Evolutionary conservation across 2,329 filamentous ascomycete genomes (phyloP), one percentile per base, ranked within the genome.

Genomic region (Orbilia brochopaga): DNA sequence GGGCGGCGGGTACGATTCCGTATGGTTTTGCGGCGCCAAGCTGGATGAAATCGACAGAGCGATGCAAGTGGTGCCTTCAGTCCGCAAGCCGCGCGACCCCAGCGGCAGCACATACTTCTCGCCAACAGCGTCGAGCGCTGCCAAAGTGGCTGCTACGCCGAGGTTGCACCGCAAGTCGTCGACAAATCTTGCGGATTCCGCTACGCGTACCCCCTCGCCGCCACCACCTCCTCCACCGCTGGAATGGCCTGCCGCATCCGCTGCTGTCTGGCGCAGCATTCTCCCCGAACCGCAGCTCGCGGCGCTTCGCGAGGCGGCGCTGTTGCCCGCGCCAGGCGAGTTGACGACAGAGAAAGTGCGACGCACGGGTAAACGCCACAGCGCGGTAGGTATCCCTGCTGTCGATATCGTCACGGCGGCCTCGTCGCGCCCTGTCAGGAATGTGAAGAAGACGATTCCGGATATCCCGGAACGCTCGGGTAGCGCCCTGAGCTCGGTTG

Each of bases 51-150:
- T 1, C 92, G 59, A 63, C 15, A 70, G 55, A 24, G 66, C 59
- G 1, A 70, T 70, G 66, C 54, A 60, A 10, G 30, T 51, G 8
- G 35, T 55, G 30, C 66, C 66, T 6, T 48, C 53, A 0, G 19
- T 58, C n/a, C 60, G 59, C 2, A 64, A 64, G 17, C 48, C 46
- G 27, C 54, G 66, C 11, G 59, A 70, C 10, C 37, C 51, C 10
- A 70, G 66, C 46, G 42, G 35, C 23, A 62, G 66, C 30, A 62
- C 90, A 1, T 97, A 92, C 79, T 91, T 87, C 1, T 91, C 92
- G 1, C 91, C 92, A 0, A 97, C 93, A 0, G 90, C 93, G 73
- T 90, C 93, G 0, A 97, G 91, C 46, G 87, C 87, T 1, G 91
- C 91, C 23, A 96, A 91, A 79, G 87, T 91, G 10, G 83, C 90